Conservation (phyloP, 805 yeast species). For the Yarrowia osloensis region DNA sequence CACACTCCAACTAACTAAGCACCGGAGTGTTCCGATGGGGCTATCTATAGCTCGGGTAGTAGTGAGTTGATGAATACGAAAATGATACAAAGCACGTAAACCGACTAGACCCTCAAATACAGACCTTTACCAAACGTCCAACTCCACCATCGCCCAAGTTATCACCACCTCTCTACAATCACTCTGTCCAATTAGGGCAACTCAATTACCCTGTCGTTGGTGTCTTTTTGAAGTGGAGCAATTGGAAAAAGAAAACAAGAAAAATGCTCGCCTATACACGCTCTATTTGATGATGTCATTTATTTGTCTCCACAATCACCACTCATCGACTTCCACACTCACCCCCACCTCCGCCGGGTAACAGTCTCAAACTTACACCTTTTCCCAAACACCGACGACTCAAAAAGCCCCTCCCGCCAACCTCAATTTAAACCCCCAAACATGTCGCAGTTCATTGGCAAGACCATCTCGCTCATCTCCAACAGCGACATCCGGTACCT, state of each 20-base stretch:
- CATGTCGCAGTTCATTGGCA: slow-evolving; percentile 94
- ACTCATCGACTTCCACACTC: neutral
- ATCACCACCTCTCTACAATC: neutral
- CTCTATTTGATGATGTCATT: too few relatives aligned
- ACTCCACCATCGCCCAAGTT: neutral
- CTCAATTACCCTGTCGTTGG: neutral
- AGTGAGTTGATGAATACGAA: too few relatives aligned
- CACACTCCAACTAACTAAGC: too few relatives aligned
- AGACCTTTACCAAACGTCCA: too few relatives aligned
- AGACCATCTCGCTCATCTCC: slow-evolving; percentile 78
- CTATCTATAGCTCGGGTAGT: too few relatives aligned
- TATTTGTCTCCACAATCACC: neutral
- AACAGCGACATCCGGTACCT: slow-evolving; percentile 81
- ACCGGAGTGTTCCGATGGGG: too few relatives aligned
- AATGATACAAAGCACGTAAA: too few relatives aligned
- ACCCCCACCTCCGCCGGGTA: neutral
- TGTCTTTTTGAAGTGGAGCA: neutral
- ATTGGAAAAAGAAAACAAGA: neutral
- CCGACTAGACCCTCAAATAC: too few relatives aligned
- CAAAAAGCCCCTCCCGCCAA: neutral
- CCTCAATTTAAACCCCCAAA: neutral
- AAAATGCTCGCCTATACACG: too few relatives aligned
- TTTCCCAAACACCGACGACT: neutral
- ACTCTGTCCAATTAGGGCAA: neutral
- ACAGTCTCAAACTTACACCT: slow-evolving; percentile 7